Evolutionary conservation across 768 basidiomycete genomes (phyloP).

Genomic region (Podaxis sp.): DNA sequence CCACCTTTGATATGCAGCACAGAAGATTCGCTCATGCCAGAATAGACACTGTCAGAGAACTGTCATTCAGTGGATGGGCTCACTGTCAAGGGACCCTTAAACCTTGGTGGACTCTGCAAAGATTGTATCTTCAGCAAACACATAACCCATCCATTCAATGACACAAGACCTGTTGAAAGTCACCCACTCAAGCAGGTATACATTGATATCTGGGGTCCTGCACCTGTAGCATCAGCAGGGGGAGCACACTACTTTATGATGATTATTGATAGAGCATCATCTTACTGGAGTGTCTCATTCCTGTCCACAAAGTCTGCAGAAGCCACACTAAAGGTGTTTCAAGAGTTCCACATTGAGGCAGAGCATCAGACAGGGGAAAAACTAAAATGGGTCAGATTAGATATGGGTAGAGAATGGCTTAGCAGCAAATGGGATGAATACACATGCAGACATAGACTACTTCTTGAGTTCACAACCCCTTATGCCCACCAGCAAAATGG

Average conservation of each 20-base stretch:
- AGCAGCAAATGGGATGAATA: no score
- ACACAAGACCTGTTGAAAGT: conserved; percentile 15
- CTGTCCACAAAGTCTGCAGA: conserved; percentile 24
- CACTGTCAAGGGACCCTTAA: no score
- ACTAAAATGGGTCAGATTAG: conserved; percentile 10
- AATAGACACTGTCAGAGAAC: conserved; percentile 11
- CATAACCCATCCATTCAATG: conserved; percentile 22
- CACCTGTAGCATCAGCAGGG: conserved; percentile 16
- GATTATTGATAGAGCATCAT: conserved; percentile 22
- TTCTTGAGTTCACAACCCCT: no score
- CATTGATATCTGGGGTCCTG: conserved; percentile 27
- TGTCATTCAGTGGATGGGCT: conserved; percentile 25
- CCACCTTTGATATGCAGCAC: conserved; percentile 27
- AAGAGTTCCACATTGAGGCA: conserved; percentile 12
- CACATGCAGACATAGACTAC: no score
- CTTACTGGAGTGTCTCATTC: conserved; percentile 18
- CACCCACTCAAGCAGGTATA: conserved; percentile 4
- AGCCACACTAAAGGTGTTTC: conserved; percentile 15
- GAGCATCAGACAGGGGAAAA: conserved; percentile 20
- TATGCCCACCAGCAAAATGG: conserved; percentile 28
- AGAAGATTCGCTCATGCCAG: conserved; percentile 24
- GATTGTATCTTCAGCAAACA: conserved; percentile 21
- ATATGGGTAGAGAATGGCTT: not conserved
- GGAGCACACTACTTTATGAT: conserved; percentile 26
- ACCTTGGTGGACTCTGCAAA: no score